phyloP scores from a whole-genome alignment of 2,329 filamentous ascomycete species.

The Ceratocystis colombiana region DNA sequence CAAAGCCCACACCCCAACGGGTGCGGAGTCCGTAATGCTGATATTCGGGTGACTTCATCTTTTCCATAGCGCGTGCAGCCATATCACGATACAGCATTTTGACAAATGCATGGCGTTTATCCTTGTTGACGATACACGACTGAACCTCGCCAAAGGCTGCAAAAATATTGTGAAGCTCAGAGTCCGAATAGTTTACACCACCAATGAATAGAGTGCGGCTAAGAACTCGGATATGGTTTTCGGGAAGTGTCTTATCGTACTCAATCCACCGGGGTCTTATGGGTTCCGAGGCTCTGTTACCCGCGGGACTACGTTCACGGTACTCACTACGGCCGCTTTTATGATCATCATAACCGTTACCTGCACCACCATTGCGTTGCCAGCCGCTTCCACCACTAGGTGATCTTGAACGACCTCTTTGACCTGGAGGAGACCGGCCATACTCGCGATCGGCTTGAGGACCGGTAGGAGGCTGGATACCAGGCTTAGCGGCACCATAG shows the following conservation, averaged over 20 bases:
- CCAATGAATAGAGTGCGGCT: constrained; percentile 95
- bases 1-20: constrained; percentile 95
- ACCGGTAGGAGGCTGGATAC: constrained; percentile 21
- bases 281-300: constrained; percentile 32
- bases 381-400: constrained; percentile 29
- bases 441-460: constrained; percentile 25
- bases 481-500: constrained; percentile 18
- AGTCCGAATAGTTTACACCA: constrained; percentile 78
- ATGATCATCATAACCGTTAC: constrained; percentile 6
- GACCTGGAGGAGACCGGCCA: constrained; percentile 52
- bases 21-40: constrained; percentile 69
- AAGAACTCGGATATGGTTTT: constrained; percentile 76
- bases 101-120: constrained; percentile 96
- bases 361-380: constrained; percentile 38
- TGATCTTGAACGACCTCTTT: constrained; percentile 57
- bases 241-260: constrained; percentile 62
- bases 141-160: constrained; percentile 76
- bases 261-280: constrained; percentile 51
- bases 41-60: constrained; percentile 61
- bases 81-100: constrained; percentile 92
- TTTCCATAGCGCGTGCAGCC: constrained; percentile 71
- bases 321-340: constrained; percentile 50
- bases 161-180: constrained; percentile 73
- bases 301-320: constrained; percentile 48
- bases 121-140: constrained; percentile 95